These are phyloP conservation scores for Symmetrospora coprosmae DNA, from an alignment of 768 basidiomycete species.

Conservation along the genomic window DNA sequence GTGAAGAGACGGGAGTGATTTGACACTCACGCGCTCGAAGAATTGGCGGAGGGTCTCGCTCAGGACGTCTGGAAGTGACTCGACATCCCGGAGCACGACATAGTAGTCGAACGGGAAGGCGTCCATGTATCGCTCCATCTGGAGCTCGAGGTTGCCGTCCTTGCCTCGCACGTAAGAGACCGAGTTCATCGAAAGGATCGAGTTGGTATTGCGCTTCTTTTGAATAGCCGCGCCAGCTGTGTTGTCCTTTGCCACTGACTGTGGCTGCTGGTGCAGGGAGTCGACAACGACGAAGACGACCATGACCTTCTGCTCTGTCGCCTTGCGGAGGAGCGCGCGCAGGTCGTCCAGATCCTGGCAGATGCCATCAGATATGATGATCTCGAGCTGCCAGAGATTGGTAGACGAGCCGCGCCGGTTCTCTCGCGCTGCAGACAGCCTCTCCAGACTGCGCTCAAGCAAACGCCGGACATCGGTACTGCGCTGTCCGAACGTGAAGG, in stretches of 20 bases:
- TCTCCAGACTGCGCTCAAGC: slow-evolving; percentile 46
- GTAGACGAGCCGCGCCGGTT: slow-evolving; percentile 48
- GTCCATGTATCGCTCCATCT: slow-evolving; percentile 78
- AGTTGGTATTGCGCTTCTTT: slow-evolving; percentile 44
- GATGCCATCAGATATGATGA: slow-evolving; percentile 98
- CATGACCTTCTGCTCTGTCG: slow-evolving; percentile 80
- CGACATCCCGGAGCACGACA: slow-evolving; percentile 77
- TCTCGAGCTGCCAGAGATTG: slow-evolving; percentile 92
- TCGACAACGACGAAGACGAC: slow-evolving; percentile 93
- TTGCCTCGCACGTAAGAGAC: slow-evolving; percentile 65
- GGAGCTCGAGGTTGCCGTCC: slow-evolving; percentile 62
- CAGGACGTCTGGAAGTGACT: slow-evolving; percentile 79
- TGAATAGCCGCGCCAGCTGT: slow-evolving; percentile 14
- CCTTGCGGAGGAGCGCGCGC: slow-evolving; percentile 61
- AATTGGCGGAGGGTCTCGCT: slow-evolving; percentile 75
- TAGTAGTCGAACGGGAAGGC: slow-evolving; percentile 98
- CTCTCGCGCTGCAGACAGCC: slow-evolving; percentile 58
- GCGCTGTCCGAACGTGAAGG: slow-evolving; percentile 78
- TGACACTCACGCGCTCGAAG: slow-evolving; percentile 30
- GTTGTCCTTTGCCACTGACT: slow-evolving; percentile 26
- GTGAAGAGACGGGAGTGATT: no score
- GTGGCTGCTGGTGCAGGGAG: slow-evolving; percentile 47
- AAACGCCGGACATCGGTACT: slow-evolving; percentile 74
- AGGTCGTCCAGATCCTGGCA: slow-evolving; percentile 87
- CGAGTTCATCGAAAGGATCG: slow-evolving; percentile 84